Evolutionary conservation across 192 early-diverging fungal genomes (phyloP), one percentile per base, ranked within the genome.

Genomic region (Glomus cerebriforme): DNA sequence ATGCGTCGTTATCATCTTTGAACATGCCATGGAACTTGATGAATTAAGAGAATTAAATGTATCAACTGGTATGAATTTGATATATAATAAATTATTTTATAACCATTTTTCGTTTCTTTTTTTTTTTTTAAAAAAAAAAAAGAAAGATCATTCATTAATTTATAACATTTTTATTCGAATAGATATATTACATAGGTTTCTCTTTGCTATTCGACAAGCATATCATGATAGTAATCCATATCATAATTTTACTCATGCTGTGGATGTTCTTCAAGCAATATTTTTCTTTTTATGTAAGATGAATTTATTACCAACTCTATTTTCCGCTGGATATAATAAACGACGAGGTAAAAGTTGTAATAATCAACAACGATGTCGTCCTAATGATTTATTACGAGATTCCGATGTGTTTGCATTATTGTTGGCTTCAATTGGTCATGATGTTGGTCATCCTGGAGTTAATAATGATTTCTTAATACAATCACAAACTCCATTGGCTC

Each of bases 181-280:
- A 88, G 87, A 84, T 19, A 81, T 86, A 76, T 78, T 88, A 43
- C 86, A 88, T 72, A 81, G 82, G 19, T 87, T 90, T 73, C 82
- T 90, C 12, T 81, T 89, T 59, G 88, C 85, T 58, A 68, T 91
- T 32, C 80, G 86, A 47, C 85, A 86, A 74, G 83, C 84, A 12
- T 91, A 91, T 78, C 85, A 90, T 67, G 82, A 86, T 22, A 85
- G 79, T 15, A 97, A 97, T 82, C 94, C 95, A 9, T 97, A 96
- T 80, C 97, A 99, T 86, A 99, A 99, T 85, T 94, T 95, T 83
- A 88, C 91, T 31, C 97, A 99, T 81, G 97, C 96, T 1, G 92
- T 96, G 6, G 97, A 99, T 81, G 97, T 99, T n/a, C 83, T 93
- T 13, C 96, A 98, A 81, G 91, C 92, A 60, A 93, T 95, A 59